Conservation (phyloP, 805 yeast species). For the Lachancea quebecensis region DNA sequence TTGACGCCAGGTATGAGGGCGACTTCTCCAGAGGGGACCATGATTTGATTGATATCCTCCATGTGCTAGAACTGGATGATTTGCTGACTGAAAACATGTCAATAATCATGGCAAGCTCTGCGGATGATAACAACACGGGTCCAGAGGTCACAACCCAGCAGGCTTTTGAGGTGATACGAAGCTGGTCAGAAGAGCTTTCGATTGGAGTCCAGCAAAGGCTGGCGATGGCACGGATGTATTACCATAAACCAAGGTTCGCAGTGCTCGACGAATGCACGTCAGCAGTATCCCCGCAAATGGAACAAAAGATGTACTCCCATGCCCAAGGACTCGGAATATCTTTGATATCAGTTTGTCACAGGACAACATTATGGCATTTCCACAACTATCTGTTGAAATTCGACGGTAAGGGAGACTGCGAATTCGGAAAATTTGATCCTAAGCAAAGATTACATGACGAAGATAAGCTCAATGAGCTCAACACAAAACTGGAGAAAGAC, state of each 20-base stretch:
- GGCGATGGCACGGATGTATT: slow-evolving; percentile 88
- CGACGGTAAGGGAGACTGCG: slow-evolving; percentile 73
- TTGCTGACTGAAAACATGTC: slow-evolving; percentile 42
- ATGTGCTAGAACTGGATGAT: slow-evolving; percentile 53
- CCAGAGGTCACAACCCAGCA: slow-evolving; percentile 33
- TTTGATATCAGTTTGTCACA: slow-evolving; percentile 82
- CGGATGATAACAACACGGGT: slow-evolving; percentile 14
- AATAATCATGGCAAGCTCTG: slow-evolving; percentile 22
- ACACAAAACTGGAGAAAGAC: slow-evolving; percentile 57
- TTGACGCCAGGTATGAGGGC: slow-evolving; percentile 31
- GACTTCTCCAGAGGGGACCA: slow-evolving; percentile 34
- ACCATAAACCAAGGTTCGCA: slow-evolving; percentile 88
- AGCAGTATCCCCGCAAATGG: slow-evolving; percentile 86
- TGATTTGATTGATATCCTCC: slow-evolving; percentile 47
- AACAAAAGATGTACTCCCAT: slow-evolving; percentile 77
- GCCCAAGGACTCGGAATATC: slow-evolving; percentile 78
- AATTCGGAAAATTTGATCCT: slow-evolving; percentile 61
- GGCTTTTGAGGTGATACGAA: slow-evolving; percentile 62
- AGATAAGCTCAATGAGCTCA: slow-evolving; percentile 67
- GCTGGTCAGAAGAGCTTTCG: slow-evolving; percentile 85
- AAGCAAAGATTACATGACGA: slow-evolving; percentile 65
- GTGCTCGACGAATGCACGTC: slow-evolving; percentile 95
- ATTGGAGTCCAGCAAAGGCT: slow-evolving; percentile 89
- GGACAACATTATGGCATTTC: slow-evolving; percentile 89
- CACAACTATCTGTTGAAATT: slow-evolving; percentile 78